These are phyloP conservation scores for Cryptococcus deneoformans DNA, from an alignment of 1,284 basidiomycete species.

Conservation along the genomic window DNA sequence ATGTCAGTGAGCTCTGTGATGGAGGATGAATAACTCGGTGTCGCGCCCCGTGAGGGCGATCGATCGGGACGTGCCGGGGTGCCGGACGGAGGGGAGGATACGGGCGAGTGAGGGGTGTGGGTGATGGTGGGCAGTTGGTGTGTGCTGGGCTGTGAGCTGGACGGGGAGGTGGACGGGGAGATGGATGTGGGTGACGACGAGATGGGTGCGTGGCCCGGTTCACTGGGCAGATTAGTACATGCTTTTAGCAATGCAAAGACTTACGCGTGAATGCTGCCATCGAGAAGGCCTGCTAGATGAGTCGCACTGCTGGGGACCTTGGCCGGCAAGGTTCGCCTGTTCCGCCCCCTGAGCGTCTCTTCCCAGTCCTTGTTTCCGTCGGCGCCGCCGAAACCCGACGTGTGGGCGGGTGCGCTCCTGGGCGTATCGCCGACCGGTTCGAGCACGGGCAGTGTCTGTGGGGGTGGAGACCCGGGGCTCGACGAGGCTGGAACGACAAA, in stretches of 20 bases:
- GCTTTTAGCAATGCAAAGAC: no score
- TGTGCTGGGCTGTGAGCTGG: conserved; percentile 2
- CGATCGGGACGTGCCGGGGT: conserved; percentile 8
- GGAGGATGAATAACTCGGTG: conserved; percentile 12
- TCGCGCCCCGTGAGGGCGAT: conserved; percentile 9
- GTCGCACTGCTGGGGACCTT: not conserved
- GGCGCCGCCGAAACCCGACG: no score
- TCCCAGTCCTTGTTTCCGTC: not conserved
- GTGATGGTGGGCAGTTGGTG: conserved; percentile 27
- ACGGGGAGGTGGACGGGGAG: not conserved
- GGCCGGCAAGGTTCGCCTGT: conserved; percentile 26
- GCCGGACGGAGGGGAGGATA: conserved; percentile 8
- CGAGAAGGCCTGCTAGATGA: no score
- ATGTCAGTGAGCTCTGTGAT: conserved; percentile 47
- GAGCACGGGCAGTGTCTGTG: no score
- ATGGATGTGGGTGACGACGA: not conserved
- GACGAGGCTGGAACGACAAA: conserved; percentile 23
- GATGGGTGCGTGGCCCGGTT: not conserved
- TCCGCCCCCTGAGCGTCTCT: conserved; percentile 19
- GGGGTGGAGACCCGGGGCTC: not conserved
- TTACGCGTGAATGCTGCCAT: no score
- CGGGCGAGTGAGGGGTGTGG: conserved; percentile 26
- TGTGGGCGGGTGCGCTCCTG: no score
- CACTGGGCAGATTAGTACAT: no score
- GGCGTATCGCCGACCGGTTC: no score